phyloP scores from a whole-genome alignment of 768 basidiomycete genomes.

The Mycena polygramma region DNA sequence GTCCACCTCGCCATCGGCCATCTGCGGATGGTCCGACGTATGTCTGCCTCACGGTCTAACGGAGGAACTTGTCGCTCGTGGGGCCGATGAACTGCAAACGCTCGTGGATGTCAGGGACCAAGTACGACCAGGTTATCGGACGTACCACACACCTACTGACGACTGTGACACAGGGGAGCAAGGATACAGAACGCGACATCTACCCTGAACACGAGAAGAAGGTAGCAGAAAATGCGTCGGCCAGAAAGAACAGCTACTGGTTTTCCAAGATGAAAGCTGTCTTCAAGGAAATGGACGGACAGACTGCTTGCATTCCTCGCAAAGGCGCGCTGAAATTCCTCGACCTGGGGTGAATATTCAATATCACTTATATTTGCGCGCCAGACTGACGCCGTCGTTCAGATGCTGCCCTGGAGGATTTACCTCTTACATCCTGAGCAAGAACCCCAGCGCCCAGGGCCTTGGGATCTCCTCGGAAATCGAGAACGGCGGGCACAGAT shows the following conservation, averaged over 20 bases:
- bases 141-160: background rate
- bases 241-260: slow-evolving; percentile 36
- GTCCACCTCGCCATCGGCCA: slow-evolving; percentile 37
- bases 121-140: background rate
- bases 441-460: slow-evolving; percentile 42
- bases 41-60: slow-evolving; percentile 31
- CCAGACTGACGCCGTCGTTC: background rate
- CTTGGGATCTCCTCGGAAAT: slow-evolving; percentile 45
- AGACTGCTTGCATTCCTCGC: slow-evolving; percentile 31
- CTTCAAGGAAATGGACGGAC: slow-evolving; percentile 41
- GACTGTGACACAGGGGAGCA: background rate
- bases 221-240: slow-evolving; percentile 36
- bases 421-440: slow-evolving; percentile 45
- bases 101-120: slow-evolving; percentile 26
- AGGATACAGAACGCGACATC: slow-evolving; percentile 25
- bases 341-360: slow-evolving; percentile 42
- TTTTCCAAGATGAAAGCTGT: slow-evolving; percentile 42
- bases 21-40: slow-evolving; percentile 31
- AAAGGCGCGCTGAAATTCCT: slow-evolving; percentile 38
- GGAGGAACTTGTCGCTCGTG: slow-evolving; percentile 34
- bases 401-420: slow-evolving; percentile 50
- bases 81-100: slow-evolving; percentile 32
- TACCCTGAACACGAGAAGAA: slow-evolving; percentile 32
- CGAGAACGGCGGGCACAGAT: slow-evolving; percentile 42
- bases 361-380: background rate